Percentiles rank a stretch among this genome's conserved stretches.
Conservation (phyloP, 495 filamentous ascomycete genomes). For the Podospora fimiseda region DNA sequence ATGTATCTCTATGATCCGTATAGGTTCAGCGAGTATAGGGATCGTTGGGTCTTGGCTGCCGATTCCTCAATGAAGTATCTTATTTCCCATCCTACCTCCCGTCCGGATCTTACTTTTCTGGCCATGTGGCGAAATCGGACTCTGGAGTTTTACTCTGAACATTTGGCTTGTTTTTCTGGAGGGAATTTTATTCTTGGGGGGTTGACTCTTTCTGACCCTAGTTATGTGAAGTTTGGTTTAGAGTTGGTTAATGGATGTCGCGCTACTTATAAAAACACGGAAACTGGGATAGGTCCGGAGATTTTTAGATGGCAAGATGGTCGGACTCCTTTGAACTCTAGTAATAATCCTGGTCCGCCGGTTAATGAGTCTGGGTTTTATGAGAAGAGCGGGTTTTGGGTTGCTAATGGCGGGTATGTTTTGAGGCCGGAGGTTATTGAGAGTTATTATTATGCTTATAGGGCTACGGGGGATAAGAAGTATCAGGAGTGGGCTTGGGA, state of each 20-base stretch:
- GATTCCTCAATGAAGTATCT: slow-evolving; percentile 71
- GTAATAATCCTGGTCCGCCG: slow-evolving; percentile 38
- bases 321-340: slow-evolving; percentile 29
- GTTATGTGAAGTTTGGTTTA: slow-evolving; percentile 71
- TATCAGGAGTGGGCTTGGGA: slow-evolving; percentile 86
- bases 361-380: slow-evolving; percentile 52
- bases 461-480: slow-evolving; percentile 62
- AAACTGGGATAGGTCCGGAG: slow-evolving; percentile 76
- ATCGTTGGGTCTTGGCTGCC: slow-evolving; percentile 72
- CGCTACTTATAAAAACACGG: slow-evolving; percentile 62
- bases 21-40: slow-evolving; percentile 56
- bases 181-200: slow-evolving; percentile 88
- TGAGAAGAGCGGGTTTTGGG: slow-evolving; percentile 63
- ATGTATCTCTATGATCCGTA: slow-evolving; percentile 78
- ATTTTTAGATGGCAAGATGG: slow-evolving; percentile 61
- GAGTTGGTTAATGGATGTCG: slow-evolving; percentile 67
- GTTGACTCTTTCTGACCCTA: slow-evolving; percentile 52
- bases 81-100: slow-evolving; percentile 59
- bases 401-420: slow-evolving; percentile 54
- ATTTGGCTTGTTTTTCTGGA: slow-evolving; percentile 78
- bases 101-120: slow-evolving; percentile 71
- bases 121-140: slow-evolving; percentile 53
- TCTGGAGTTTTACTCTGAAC: slow-evolving; percentile 49
- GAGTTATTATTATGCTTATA: slow-evolving; percentile 82
- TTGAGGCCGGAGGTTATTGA: slow-evolving; percentile 84